phyloP scores from a whole-genome alignment of 331 rosid species.

The Malus hybrid region DNA sequence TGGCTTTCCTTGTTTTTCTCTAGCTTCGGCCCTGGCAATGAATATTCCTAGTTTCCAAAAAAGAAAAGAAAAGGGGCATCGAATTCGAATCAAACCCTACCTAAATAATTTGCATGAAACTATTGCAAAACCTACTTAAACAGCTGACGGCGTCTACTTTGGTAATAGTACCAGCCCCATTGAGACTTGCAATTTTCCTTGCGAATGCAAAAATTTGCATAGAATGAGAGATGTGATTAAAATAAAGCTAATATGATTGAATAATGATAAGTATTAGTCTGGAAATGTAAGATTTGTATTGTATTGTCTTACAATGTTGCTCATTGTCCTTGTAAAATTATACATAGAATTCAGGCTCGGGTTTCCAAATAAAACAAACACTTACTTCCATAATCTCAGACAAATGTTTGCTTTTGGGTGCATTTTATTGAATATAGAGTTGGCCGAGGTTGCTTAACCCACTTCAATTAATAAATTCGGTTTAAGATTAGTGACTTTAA shows the following conservation, averaged over 20 bases:
- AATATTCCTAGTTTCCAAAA: too few relatives aligned
- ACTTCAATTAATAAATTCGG: not conserved
- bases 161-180: not conserved
- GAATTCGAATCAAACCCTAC: too few relatives aligned
- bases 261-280: not conserved
- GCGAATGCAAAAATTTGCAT: not conserved
- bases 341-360: not conserved
- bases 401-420: slow-evolving; percentile 8
- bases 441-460: not conserved
- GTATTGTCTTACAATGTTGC: not conserved
- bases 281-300: not conserved
- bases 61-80: too few relatives aligned
- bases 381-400: slow-evolving; percentile 1
- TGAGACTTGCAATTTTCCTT: not conserved
- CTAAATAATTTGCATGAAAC: not conserved
- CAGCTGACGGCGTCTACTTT: slow-evolving; percentile 18
- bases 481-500: not conserved
- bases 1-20: too few relatives aligned
- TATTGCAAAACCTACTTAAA: not conserved
- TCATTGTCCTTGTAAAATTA: not conserved
- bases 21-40: too few relatives aligned
- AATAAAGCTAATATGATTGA: not conserved
- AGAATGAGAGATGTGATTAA: not conserved
- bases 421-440: not conserved
- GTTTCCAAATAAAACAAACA: slow-evolving; percentile 5